Evolutionary conservation across 805 yeast species (phyloP).

Genomic region (Saccharomycopsis fodiens): DNA sequence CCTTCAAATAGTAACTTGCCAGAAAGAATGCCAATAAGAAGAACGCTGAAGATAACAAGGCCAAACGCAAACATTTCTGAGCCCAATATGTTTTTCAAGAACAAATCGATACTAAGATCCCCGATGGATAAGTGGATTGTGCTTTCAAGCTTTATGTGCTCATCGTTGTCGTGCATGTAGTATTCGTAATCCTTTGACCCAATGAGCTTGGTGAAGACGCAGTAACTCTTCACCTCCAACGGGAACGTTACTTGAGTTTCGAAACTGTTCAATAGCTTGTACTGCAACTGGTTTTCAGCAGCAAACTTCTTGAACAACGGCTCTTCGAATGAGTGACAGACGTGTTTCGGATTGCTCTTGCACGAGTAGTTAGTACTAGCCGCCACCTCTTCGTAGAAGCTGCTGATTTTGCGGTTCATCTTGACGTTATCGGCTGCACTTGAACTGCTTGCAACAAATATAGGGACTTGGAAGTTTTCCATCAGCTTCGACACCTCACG

Average conservation of each 20-base stretch:
- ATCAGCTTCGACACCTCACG: neutral
- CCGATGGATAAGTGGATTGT: slow-evolving; percentile 7
- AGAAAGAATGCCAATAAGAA: neutral
- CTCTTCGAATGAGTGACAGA: slow-evolving; percentile 9
- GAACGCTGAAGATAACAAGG: neutral
- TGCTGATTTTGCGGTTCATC: slow-evolving; percentile 1
- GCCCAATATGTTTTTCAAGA: slow-evolving; percentile 6
- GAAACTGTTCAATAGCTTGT: slow-evolving; percentile 2
- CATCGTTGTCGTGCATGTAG: neutral
- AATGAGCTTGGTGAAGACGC: slow-evolving; percentile 8
- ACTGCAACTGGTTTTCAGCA: neutral
- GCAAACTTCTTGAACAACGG: slow-evolving; percentile 5
- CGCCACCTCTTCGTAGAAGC: slow-evolving; percentile 4
- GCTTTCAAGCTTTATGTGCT: slow-evolving; percentile 3
- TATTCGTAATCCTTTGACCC: slow-evolving; percentile 8
- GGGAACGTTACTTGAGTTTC: slow-evolving; percentile 6
- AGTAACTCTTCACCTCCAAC: slow-evolving; percentile 6
- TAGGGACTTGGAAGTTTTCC: slow-evolving; percentile 12
- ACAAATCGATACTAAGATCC: slow-evolving; percentile 1
- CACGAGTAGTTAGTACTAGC: slow-evolving; percentile 1
- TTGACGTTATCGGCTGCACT: neutral
- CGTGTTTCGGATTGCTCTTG: neutral
- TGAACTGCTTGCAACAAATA: slow-evolving; percentile 4
- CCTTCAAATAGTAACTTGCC: slow-evolving; percentile 6
- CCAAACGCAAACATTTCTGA: slow-evolving; percentile 5